These are phyloP conservation scores for Colletotrichum tropicale DNA, from an alignment of 2,329 filamentous ascomycete genomes.

Conservation along the genomic window DNA sequence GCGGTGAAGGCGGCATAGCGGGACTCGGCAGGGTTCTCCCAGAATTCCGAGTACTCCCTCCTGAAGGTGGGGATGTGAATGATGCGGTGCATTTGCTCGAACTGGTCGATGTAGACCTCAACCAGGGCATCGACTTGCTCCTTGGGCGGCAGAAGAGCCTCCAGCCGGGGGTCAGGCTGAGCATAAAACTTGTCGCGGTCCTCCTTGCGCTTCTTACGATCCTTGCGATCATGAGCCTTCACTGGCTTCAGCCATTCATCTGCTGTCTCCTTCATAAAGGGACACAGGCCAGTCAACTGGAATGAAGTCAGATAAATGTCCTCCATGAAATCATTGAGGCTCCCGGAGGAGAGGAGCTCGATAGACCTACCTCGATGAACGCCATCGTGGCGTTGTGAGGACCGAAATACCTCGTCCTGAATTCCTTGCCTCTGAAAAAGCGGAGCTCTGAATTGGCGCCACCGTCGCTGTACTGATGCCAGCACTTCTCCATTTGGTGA, in stretches of 20 bases:
- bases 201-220: conserved; percentile 56
- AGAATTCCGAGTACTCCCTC: conserved; percentile 60
- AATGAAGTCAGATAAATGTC: background rate
- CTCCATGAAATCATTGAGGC: background rate
- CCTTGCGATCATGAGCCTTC: conserved; percentile 59
- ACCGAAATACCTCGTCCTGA: conserved; percentile 64
- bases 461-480: conserved; percentile 39
- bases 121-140: conserved; percentile 55
- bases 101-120: conserved; percentile 56
- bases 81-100: conserved; percentile 61
- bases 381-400: conserved; percentile 66
- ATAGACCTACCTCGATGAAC: conserved; percentile 51
- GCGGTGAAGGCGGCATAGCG: conserved; percentile 60
- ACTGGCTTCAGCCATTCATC: conserved; percentile 66
- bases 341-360: background rate
- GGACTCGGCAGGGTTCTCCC: conserved; percentile 47
- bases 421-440: conserved; percentile 63
- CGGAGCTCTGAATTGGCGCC: conserved; percentile 58
- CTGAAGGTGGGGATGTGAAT: conserved; percentile 65
- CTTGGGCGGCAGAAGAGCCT: conserved; percentile 52
- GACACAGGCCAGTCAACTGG: conserved; percentile 57
- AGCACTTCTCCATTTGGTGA: conserved; percentile 13
- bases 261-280: conserved; percentile 67
- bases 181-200: conserved; percentile 55
- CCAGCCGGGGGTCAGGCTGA: conserved; percentile 53